Evolutionary conservation across 1,139 yeast species (phyloP).

Genomic region (Wickerhamiella pararugosa): DNA sequence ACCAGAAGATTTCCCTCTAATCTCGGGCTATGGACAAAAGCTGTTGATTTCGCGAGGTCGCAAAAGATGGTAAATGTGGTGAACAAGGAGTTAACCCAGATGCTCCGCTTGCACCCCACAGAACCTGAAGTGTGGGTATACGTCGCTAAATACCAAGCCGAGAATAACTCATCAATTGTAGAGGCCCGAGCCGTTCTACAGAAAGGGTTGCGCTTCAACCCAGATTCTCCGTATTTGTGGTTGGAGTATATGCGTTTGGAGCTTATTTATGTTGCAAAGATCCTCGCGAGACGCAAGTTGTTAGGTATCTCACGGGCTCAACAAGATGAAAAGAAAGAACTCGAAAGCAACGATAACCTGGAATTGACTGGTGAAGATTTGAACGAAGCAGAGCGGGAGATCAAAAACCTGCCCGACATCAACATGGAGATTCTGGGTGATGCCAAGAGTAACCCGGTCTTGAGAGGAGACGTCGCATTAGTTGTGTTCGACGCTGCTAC

Average conservation of each 20-base stretch:
- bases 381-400: constrained; percentile 35
- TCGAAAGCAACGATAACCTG: constrained; percentile 17
- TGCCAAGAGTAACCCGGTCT: constrained; percentile 76
- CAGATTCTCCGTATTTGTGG: constrained; percentile 65
- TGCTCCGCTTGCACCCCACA: constrained; percentile 80
- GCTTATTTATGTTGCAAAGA: constrained; percentile 66
- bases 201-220: constrained; percentile 69
- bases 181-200: constrained; percentile 83
- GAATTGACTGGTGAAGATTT: constrained; percentile 32
- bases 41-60: constrained; percentile 56
- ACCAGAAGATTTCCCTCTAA: constrained; percentile 69
- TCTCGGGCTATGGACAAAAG: constrained; percentile 61
- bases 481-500: constrained; percentile 66
- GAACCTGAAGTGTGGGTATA: constrained; percentile 84
- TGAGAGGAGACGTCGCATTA: constrained; percentile 77
- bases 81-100: constrained; percentile 64
- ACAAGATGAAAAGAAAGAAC: constrained; percentile 17
- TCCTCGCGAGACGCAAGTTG: constrained; percentile 69
- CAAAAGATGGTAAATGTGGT: constrained; percentile 65
- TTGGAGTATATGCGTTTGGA: constrained; percentile 77
- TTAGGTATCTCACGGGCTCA: constrained; percentile 42
- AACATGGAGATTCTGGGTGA: constrained; percentile 77
- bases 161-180: constrained; percentile 71
- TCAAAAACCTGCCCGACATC: constrained; percentile 69
- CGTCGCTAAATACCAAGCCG: constrained; percentile 91